A percentile compares a stretch with the other conserved stretches of the same genome.
Evolutionary conservation across 1,284 basidiomycete genomes (phyloP).

Genomic region (Neonothopanus nambi): DNA sequence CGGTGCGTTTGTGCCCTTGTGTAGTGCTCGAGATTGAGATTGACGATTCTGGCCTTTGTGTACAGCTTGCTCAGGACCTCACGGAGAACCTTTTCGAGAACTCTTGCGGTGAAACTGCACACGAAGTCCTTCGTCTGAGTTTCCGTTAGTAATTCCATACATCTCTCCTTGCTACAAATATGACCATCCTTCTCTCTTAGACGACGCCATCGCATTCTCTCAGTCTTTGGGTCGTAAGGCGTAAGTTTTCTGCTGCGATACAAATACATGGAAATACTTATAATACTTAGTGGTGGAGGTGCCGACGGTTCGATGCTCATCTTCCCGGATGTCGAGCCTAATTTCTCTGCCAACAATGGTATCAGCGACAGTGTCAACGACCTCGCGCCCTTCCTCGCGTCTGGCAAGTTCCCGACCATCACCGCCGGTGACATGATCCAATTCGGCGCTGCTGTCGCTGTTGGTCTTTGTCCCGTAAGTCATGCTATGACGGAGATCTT

Average conservation of each 20-base stretch:
- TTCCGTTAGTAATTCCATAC: constrained; percentile 10
- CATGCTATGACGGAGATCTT: background rate
- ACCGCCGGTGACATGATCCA: too few species aligned
- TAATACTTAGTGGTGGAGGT: constrained; percentile 20
- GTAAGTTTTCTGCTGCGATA: background rate
- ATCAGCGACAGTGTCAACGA: constrained; percentile 17
- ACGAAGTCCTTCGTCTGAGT: constrained; percentile 15
- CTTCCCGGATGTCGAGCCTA: too few species aligned
- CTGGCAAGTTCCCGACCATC: constrained; percentile 5
- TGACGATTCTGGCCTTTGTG: background rate
- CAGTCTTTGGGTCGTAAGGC: constrained; percentile 1
- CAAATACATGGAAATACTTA: background rate
- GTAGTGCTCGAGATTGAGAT: background rate
- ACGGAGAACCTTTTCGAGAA: constrained; percentile 5
- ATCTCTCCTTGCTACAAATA: background rate
- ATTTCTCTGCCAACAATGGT: constrained; percentile 18
- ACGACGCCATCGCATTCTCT: constrained; percentile 11
- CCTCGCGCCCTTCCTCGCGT: constrained; percentile 10
- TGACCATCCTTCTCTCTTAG: background rate
- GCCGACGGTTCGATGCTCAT: constrained; percentile 20
- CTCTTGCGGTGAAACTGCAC: constrained; percentile 9
- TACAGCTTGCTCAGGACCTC: constrained; percentile 5
- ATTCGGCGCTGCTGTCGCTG: constrained; percentile 15
- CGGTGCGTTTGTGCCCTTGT: background rate
- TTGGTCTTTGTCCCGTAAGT: constrained; percentile 8